Percentiles rank a stretch among this genome's conserved stretches.
Conservation (phyloP, 208 protist genomes). For the Trypanosoma scelopori region DNA sequence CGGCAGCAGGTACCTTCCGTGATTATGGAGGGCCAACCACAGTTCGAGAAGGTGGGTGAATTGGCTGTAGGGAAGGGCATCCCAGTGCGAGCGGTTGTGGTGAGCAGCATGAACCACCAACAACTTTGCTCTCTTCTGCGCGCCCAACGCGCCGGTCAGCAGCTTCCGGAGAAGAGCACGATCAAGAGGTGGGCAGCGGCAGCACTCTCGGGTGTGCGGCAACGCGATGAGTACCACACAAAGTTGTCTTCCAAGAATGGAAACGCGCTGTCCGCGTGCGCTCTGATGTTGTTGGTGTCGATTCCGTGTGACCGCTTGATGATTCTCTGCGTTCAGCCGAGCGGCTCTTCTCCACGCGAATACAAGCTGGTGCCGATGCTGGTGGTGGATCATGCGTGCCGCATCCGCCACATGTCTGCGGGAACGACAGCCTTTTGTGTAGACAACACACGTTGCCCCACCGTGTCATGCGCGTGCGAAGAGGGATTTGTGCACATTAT, state of each 20-base stretch:
- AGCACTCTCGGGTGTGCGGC: conserved; percentile 2
- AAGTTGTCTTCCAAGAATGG: background rate
- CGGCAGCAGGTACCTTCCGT: background rate
- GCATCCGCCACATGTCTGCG: conserved; percentile 47
- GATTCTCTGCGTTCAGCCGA: conserved; percentile 19
- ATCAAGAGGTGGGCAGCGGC: conserved; percentile 17
- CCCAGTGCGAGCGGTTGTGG: conserved; percentile 21
- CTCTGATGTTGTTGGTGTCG: conserved; percentile 30
- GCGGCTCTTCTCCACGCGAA: background rate
- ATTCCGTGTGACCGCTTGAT: conserved; percentile 24
- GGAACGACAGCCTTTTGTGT: conserved; percentile 39
- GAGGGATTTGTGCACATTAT: conserved; percentile 63
- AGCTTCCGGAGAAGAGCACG: background rate
- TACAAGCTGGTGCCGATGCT: conserved; percentile 47
- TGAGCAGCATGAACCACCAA: conserved; percentile 27
- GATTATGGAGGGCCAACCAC: conserved; percentile 7
- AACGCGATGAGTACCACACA: conserved; percentile 4
- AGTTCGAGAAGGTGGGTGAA: conserved; percentile 17
- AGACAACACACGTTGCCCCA: conserved; percentile 41
- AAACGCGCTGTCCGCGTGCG: conserved; percentile 2
- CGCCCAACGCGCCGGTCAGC: background rate
- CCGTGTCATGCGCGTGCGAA: conserved; percentile 50
- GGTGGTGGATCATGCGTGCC: conserved; percentile 36
- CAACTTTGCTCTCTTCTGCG: conserved; percentile 18
- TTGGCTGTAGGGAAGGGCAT: conserved; percentile 11